A percentile compares a stretch with the other conserved stretches of the same genome.
phyloP scores from a whole-genome alignment of 306 rosid genomes.

The Quercus agrifolia region DNA sequence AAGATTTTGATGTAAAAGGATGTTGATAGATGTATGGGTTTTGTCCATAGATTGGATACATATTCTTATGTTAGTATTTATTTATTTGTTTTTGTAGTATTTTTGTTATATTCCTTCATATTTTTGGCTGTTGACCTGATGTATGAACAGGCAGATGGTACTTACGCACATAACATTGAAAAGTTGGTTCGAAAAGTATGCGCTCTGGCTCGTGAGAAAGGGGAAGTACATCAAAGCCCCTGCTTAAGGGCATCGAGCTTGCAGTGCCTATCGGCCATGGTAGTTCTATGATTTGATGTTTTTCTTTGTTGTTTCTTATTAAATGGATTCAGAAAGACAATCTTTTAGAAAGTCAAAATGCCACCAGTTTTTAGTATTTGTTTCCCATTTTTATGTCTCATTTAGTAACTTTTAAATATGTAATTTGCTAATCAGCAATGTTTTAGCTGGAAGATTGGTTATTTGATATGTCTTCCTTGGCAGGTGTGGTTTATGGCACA shows the following conservation, averaged over 20 bases:
- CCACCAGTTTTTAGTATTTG: not conserved
- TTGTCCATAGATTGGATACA: not conserved
- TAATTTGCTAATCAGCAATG: not conserved
- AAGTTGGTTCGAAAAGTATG: constrained; percentile 75
- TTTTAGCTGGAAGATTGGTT: not conserved
- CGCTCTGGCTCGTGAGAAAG: constrained; percentile 46
- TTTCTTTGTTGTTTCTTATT: constrained; percentile 2
- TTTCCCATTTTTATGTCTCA: not conserved
- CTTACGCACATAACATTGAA: constrained; percentile 78
- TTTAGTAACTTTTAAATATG: not conserved
- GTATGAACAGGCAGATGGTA: constrained; percentile 68
- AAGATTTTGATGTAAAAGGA: not conserved
- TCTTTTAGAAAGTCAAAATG: not conserved
- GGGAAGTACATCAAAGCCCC: constrained; percentile 50
- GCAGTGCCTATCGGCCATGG: constrained; percentile 99
- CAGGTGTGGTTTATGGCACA: constrained; percentile 96
- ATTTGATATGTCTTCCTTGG: constrained; percentile 27
- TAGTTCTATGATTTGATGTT: constrained; percentile 19
- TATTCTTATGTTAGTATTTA: not conserved
- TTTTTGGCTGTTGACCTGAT: constrained; percentile 18
- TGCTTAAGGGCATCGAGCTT: constrained; percentile 86
- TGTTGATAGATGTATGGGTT: not conserved
- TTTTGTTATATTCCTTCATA: constrained; percentile 8
- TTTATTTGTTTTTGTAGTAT: not conserved
- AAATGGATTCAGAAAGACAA: not conserved